Evolutionary conservation across 1,284 basidiomycete genomes (phyloP).

Genomic region (Neolentinus lepideus): DNA sequence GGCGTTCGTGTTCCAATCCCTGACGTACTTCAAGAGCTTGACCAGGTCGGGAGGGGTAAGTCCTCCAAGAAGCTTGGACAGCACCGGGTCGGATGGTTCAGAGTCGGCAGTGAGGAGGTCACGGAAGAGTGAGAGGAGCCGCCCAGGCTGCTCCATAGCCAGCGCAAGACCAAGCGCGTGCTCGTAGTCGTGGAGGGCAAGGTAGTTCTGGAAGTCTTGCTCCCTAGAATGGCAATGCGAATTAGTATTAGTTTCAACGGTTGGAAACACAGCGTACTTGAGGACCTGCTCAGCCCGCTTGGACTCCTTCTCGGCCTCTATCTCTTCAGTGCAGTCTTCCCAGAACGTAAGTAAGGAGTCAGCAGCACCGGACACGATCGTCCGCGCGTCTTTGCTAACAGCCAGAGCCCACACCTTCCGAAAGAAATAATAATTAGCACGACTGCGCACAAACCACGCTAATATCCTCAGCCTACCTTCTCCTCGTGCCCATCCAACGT

Average conservation of each 20-base stretch:
- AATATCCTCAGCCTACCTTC: constrained; percentile 53
- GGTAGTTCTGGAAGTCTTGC: constrained; percentile 91
- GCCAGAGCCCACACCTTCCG: constrained; percentile 92
- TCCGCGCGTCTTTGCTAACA: constrained; percentile 69
- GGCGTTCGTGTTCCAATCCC: constrained; percentile 92
- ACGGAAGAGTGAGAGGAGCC: constrained; percentile 78
- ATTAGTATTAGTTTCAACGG: constrained; percentile 1
- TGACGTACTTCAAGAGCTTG: constrained; percentile 75
- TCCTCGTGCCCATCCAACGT: constrained; percentile 97
- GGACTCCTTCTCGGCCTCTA: constrained; percentile 66
- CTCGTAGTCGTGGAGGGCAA: constrained; percentile 84
- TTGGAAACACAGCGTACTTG: constrained; percentile 46
- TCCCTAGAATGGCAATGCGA: constrained; percentile 48
- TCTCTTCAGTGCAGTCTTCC: constrained; percentile 85
- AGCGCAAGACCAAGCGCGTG: constrained; percentile 89
- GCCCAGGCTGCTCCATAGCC: constrained; percentile 88
- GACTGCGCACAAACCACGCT: no score
- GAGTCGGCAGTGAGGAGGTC: constrained; percentile 36
- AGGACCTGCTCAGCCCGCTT: constrained; percentile 68
- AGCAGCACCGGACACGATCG: constrained; percentile 87
- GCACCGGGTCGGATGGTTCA: constrained; percentile 8
- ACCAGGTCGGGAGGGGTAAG: constrained; percentile 50
- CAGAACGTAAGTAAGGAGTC: constrained; percentile 93
- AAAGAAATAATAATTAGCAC: no score
- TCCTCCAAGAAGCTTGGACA: not conserved